Conservation (phyloP, 192 early-diverging fungal genomes). For the Backusella parvicylindrica region DNA sequence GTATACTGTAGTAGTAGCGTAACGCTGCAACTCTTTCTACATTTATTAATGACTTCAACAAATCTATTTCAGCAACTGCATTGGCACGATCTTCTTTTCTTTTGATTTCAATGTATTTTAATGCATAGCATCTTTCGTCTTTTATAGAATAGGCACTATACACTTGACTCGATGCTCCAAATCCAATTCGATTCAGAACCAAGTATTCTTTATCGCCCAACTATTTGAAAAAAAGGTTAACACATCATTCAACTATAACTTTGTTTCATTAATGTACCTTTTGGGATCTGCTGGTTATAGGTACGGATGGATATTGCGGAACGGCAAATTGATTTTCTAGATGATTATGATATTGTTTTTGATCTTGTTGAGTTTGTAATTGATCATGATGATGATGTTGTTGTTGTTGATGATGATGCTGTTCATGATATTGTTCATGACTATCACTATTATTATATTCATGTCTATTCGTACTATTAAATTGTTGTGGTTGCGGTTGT, state of each 20-base stretch:
- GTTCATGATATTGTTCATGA: not conserved
- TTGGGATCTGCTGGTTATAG: not conserved
- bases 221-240: conserved; percentile 18
- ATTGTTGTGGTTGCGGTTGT: not conserved
- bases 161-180: conserved; percentile 88
- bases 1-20: conserved; percentile 70
- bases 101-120: conserved; percentile 71
- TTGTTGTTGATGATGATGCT: not conserved
- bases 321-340: not conserved
- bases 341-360: too few relatives aligned
- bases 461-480: not conserved
- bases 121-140: conserved; percentile 77
- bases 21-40: conserved; percentile 77
- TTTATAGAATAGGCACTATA: conserved; percentile 76
- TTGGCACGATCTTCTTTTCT: conserved; percentile 60
- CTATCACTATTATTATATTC: not conserved
- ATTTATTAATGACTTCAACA: conserved; percentile 64
- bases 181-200: conserved; percentile 61
- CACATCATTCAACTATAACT: too few relatives aligned
- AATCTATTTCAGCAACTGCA: conserved; percentile 84
- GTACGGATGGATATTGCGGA: not conserved
- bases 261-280: not conserved
- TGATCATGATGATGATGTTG: too few relatives aligned
- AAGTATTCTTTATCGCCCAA: conserved; percentile 48
- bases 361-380: too few relatives aligned